A percentile compares a stretch with the other conserved stretches of the same genome.
Conservation (phyloP, 2,329 filamentous ascomycete species). For the Aureobasidium sp. region DNA sequence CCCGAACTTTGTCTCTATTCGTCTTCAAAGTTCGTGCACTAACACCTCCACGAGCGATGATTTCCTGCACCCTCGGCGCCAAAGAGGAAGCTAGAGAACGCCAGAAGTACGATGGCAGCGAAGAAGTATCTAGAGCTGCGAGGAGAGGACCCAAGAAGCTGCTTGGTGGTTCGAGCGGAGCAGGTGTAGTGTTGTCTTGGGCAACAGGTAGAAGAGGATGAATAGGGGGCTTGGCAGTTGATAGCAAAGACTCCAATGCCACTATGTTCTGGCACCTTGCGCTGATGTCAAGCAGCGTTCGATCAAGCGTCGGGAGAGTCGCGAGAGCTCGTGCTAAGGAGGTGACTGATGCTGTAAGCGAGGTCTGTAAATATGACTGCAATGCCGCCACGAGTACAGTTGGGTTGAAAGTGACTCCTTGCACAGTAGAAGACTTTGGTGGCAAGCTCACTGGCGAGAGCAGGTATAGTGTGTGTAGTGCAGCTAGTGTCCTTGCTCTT, state of each 20-base stretch:
- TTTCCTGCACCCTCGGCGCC: constrained; percentile 72
- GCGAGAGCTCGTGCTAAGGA: constrained; percentile 68
- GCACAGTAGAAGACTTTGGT: not conserved
- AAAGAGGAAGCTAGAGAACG: constrained; percentile 75
- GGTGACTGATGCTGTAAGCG: constrained; percentile 71
- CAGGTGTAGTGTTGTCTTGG: not conserved
- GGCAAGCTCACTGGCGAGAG: constrained; percentile 55
- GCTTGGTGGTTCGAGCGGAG: constrained; percentile 18
- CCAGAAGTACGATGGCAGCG: constrained; percentile 89
- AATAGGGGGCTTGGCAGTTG: constrained; percentile 56
- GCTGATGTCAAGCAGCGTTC: constrained; percentile 73
- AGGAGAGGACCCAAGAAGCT: constrained; percentile 55
- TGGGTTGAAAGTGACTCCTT: constrained; percentile 50
- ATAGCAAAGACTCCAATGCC: constrained; percentile 74
- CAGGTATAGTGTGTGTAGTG: constrained; percentile 70
- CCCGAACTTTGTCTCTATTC: constrained; percentile 66
- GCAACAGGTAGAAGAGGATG: constrained; percentile 55
- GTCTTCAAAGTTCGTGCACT: constrained; percentile 72
- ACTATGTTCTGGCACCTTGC: constrained; percentile 84
- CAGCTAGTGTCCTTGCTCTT: constrained; percentile 65
- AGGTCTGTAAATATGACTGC: constrained; percentile 73
- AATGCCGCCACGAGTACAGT: constrained; percentile 67
- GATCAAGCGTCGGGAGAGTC: constrained; percentile 73
- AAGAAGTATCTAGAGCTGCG: constrained; percentile 75
- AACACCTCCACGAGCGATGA: constrained; percentile 73